Conservation (phyloP, 2,329 filamentous ascomycete genomes). For the Fusarium tjaetaba region DNA sequence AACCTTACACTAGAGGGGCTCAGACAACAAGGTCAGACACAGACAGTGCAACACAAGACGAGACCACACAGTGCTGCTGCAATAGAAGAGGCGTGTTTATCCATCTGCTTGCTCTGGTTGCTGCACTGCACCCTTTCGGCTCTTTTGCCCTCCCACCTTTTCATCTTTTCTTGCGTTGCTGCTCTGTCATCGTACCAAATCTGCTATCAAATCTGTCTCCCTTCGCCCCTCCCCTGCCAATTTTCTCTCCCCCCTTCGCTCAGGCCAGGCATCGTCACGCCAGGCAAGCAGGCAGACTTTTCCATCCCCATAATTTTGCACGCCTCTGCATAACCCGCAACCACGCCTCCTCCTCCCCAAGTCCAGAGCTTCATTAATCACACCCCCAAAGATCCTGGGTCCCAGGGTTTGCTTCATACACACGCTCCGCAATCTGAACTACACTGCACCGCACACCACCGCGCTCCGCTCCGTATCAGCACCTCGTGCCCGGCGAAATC, state of each 20-base stretch:
- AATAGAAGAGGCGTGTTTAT: conserved; percentile 26
- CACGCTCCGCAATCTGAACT: conserved; percentile 43
- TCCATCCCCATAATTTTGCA: conserved; percentile 45
- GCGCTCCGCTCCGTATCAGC: conserved; percentile 39
- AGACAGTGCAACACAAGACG: neutral
- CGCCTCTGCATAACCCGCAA: conserved; percentile 49
- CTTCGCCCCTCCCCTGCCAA: conserved; percentile 34
- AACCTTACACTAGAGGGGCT: neutral
- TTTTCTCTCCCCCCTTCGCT: conserved; percentile 8
- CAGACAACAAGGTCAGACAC: neutral
- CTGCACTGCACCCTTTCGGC: conserved; percentile 27
- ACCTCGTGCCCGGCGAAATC: conserved; percentile 36
- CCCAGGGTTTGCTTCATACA: conserved; percentile 45
- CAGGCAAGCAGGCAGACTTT: conserved; percentile 35
- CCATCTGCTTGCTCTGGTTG: conserved; percentile 10
- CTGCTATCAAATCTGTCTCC: conserved; percentile 37
- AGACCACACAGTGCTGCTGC: neutral
- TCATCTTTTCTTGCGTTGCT: conserved; percentile 1
- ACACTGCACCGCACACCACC: conserved; percentile 38
- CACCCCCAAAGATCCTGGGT: conserved; percentile 50
- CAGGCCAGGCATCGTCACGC: conserved; percentile 26
- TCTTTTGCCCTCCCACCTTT: conserved; percentile 34
- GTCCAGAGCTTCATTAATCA: conserved; percentile 52
- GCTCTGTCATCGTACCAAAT: conserved; percentile 20
- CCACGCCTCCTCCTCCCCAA: conserved; percentile 50